phyloP scores from a whole-genome alignment of 2,329 filamentous ascomycete genomes.

The Rhynchosporium graminicola region DNA sequence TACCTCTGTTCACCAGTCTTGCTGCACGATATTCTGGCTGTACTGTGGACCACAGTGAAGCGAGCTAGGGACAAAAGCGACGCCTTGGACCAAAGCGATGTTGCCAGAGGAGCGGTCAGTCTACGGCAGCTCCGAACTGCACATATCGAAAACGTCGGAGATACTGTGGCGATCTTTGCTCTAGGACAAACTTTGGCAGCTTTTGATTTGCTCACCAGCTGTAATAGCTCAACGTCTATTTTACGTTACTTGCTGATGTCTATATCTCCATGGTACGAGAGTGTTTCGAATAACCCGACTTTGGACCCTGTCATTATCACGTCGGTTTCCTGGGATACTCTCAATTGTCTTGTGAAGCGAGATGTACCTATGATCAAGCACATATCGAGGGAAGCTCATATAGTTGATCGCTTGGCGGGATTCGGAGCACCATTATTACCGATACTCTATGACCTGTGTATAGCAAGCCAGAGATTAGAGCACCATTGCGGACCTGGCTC shows the following conservation, averaged over 20 bases:
- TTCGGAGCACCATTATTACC: neutral
- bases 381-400: neutral
- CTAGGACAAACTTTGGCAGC: slow-evolving; percentile 3
- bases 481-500: too few species aligned
- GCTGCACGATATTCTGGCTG: slow-evolving; percentile 7
- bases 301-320: slow-evolving; percentile 5
- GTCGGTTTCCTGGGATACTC: slow-evolving; percentile 3
- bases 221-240: slow-evolving; percentile 4
- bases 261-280: slow-evolving; percentile 2
- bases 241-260: neutral
- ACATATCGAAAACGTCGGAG: neutral
- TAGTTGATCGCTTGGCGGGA: slow-evolving; percentile 8
- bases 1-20: slow-evolving; percentile 5
- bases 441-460: neutral
- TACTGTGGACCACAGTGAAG: slow-evolving; percentile 5
- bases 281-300: neutral
- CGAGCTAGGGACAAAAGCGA: slow-evolving; percentile 2
- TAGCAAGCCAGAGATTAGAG: neutral
- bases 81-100: slow-evolving; percentile 5
- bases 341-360: neutral
- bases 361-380: neutral
- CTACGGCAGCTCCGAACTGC: slow-evolving; percentile 4
- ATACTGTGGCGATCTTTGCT: neutral
- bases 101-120: slow-evolving; percentile 1
- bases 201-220: slow-evolving; percentile 8